Percentiles rank a stretch among this genome's conserved stretches.
Conservation (phyloP, 805 yeast genomes). For the Nematodospora valgi region DNA sequence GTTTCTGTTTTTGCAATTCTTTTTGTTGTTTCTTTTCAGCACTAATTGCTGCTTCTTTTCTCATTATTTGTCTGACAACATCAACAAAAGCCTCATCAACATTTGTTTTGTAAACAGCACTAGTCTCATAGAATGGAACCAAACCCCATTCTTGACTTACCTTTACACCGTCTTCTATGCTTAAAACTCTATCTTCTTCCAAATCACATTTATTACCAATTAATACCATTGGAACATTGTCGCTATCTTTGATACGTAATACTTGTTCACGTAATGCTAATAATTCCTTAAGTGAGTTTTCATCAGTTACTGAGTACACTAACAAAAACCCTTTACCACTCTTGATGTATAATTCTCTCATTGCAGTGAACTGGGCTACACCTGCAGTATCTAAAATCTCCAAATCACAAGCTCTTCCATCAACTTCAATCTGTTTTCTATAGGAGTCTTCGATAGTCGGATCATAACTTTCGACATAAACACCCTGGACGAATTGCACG, state of each 20-base stretch:
- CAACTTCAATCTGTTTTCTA: conserved; percentile 82
- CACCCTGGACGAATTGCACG: conserved; percentile 88
- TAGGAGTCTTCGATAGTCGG: conserved; percentile 98
- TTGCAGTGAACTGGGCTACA: conserved; percentile 87
- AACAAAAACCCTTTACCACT: conserved; percentile 74
- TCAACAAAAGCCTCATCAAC: conserved; percentile 90
- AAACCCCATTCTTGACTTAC: conserved; percentile 84
- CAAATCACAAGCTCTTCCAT: conserved; percentile 80
- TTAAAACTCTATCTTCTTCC: conserved; percentile 66
- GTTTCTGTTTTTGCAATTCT: conserved; percentile 38
- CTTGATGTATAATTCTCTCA: conserved; percentile 85
- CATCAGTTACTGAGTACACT: conserved; percentile 59
- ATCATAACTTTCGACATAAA: conserved; percentile 86
- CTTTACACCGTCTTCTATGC: conserved; percentile 77
- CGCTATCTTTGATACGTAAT: conserved; percentile 71
- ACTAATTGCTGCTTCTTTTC: conserved; percentile 55
- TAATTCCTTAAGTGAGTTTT: conserved; percentile 69
- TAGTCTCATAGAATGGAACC: conserved; percentile 89
- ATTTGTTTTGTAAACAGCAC: conserved; percentile 86
- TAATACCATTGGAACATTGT: conserved; percentile 80
- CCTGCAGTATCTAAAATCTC: conserved; percentile 68
- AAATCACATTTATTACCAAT: conserved; percentile 92
- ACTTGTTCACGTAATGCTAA: conserved; percentile 81
- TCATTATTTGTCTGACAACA: conserved; percentile 83
- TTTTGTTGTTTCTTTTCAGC: conserved; percentile 45